Base-by-base conservation (phyloP, 148 eudicot species). In the Silene latifolia region DNA sequence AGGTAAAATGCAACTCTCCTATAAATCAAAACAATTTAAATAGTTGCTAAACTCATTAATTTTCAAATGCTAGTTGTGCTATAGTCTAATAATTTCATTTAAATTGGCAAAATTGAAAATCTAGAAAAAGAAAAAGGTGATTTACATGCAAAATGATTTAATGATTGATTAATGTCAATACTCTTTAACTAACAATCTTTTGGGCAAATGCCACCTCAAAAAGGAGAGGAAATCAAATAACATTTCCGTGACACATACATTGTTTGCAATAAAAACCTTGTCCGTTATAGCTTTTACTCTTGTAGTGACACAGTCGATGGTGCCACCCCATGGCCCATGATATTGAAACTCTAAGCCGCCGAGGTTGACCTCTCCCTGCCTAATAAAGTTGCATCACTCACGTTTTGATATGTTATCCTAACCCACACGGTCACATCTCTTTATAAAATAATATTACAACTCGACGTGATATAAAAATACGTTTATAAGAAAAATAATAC, bases 321-420 rank as follows among this genome's bases (percentile, higher is more conserved):
- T n/a, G 59, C 59, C 59, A 15, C 17, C 59, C 1, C 8, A 18
- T 57, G 61, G 20, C 61, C 61, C 61, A 57, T 57, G 23, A 7
- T n/a, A 6, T 57, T 7, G 7, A 8, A 57, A 17, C 21, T 20
- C 2, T 57, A 17, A 57, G 61, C 61, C 61, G 61, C 61, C 61
- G 61, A 57, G 61, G 61, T 57, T 57, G 61, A 57, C 61, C 61
- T 57, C 23, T 7, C 23, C 61, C 9, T 57, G 61, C 61, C 61
- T 57, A 17, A 1, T 57, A 57, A n/a, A 57, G 61, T 20, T 57
- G 20, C 8, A 17, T 57, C 61, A 17, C 20, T 57, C 61, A 57
- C 61, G 2, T 57, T n/a, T 8, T n/a, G 8, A 17, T 17, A 57
- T 57, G 61, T 57, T 57, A 57, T 57, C 61, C n/a, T 17, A n/a